Base-by-base conservation (phyloP, 2,329 filamentous ascomycete species). In the Pseudogymnoascus sp. region DNA sequence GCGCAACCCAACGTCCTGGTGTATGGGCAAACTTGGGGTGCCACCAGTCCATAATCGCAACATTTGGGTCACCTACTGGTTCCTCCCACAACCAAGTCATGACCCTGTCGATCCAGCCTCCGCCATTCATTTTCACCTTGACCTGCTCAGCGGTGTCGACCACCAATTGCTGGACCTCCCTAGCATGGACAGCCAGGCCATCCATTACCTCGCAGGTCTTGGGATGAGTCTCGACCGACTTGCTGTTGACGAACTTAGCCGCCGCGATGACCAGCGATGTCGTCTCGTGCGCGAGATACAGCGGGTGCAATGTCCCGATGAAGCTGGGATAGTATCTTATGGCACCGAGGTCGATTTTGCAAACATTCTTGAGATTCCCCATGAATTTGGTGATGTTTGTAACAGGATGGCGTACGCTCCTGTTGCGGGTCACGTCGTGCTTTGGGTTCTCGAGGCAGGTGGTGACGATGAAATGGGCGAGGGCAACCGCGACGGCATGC, bases 101-200 rank as follows among this genome's bases (percentile, higher is more conserved):
- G 9, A 73, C 67, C 43, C 65, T 70, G 62, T 74, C 73, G 59
- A 74, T 73, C 72, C 70, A 74, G 3, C 72, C 72, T 16, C 72
- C 68, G 38, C 74, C 72, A 62, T 72, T 69, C 36, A 74, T 61
- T 2, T 70, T 69, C 11, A 67, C 65, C 8, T 61, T 61, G 5
- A 72, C 65, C 12, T 61, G 63, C 36, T 63, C 61, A 16, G 61
- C 69, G 34, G 63, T 62, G 16, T 65, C 63, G 3, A 9, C 31
- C 9, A 36, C 25, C 21, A 59, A 9, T 21, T 59, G 8, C 36
- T 71, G 70, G 8, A 34, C 59, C 8, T 68, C 64, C 34, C 66
- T 60, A 14, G 67, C 60, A 14, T 65, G 62, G 28, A 8, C n/a
- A 56, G 49, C 49, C 25, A 56, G 6, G 23, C 31, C n/a, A 11